A percentile compares a stretch with the other conserved stretches of the same genome.
Conservation (phyloP, 257 asterid species). For the Primulina eburnea region DNA sequence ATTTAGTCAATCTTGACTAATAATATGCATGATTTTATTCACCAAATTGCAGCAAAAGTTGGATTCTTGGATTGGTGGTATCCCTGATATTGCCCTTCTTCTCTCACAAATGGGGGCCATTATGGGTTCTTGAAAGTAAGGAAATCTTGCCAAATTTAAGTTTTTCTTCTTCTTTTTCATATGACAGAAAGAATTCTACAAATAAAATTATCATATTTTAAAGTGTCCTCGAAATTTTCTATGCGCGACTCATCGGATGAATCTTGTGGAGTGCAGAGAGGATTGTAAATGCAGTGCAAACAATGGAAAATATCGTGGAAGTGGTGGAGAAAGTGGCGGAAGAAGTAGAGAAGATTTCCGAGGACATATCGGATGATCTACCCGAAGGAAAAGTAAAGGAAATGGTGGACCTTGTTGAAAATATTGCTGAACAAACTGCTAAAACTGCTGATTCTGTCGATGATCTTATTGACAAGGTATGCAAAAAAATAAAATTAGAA, state of each 20-base stretch:
- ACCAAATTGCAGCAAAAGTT: constrained; percentile 45
- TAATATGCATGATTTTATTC: background rate
- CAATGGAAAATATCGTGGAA: constrained; percentile 52
- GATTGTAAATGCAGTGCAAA: constrained; percentile 38
- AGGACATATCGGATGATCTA: constrained; percentile 43
- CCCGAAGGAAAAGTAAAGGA: constrained; percentile 51
- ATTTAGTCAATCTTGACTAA: too few relatives aligned
- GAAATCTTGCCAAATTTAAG: too few relatives aligned
- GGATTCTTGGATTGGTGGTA: constrained; percentile 62
- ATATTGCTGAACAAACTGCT: constrained; percentile 51
- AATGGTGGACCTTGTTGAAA: constrained; percentile 38
- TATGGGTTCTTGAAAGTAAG: constrained; percentile 59
- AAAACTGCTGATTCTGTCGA: constrained; percentile 46
- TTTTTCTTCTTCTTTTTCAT: too few relatives aligned
- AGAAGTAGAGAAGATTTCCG: constrained; percentile 51
- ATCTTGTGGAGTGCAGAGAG: constrained; percentile 32
- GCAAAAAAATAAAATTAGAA: too few relatives aligned
- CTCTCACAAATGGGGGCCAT: constrained; percentile 65
- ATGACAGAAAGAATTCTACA: too few relatives aligned
- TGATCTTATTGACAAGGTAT: constrained; percentile 55
- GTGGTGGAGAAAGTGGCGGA: constrained; percentile 62
- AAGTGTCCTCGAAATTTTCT: too few relatives aligned
- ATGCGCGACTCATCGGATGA: background rate
- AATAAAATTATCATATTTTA: too few relatives aligned
- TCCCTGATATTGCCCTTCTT: constrained; percentile 57